Conservation (phyloP, 2,329 filamentous ascomycete species). For the Verticillium zaregamsianum region DNA sequence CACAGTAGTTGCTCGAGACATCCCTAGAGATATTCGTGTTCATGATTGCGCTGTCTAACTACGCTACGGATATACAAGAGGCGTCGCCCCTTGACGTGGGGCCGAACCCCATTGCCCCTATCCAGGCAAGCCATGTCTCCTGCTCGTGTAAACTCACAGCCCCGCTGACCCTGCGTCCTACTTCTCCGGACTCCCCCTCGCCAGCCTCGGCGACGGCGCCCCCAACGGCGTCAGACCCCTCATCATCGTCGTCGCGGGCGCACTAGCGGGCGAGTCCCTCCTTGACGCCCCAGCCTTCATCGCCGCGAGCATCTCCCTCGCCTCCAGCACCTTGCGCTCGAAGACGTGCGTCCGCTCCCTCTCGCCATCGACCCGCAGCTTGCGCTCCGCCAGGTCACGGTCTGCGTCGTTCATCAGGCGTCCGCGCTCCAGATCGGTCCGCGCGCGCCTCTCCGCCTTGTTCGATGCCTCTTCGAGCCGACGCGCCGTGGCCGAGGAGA, state of each 20-base stretch:
- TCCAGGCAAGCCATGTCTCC: neutral
- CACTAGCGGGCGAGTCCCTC: slow-evolving; percentile 12
- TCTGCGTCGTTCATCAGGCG: slow-evolving; percentile 38
- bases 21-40: neutral
- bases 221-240: neutral
- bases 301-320: slow-evolving; percentile 34
- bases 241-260: slow-evolving; percentile 4
- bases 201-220: neutral
- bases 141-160: neutral
- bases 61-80: neutral
- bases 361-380: slow-evolving; percentile 37
- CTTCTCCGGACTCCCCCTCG: neutral
- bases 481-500: slow-evolving; percentile 32
- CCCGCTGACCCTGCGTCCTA: neutral
- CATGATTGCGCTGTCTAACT: neutral
- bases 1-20: too few relatives aligned
- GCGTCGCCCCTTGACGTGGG: neutral
- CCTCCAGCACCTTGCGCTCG: slow-evolving; percentile 43
- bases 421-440: slow-evolving; percentile 33
- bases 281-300: slow-evolving; percentile 15
- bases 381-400: slow-evolving; percentile 38
- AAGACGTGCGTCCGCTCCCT: slow-evolving; percentile 45
- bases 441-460: slow-evolving; percentile 39
- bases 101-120: neutral
- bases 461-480: slow-evolving; percentile 46